Percentiles rank a stretch among this genome's conserved stretches.
These are phyloP conservation scores for Epichloe sylvatica DNA, from an alignment of 2,329 filamentous ascomycete species.

Conservation along the genomic window DNA sequence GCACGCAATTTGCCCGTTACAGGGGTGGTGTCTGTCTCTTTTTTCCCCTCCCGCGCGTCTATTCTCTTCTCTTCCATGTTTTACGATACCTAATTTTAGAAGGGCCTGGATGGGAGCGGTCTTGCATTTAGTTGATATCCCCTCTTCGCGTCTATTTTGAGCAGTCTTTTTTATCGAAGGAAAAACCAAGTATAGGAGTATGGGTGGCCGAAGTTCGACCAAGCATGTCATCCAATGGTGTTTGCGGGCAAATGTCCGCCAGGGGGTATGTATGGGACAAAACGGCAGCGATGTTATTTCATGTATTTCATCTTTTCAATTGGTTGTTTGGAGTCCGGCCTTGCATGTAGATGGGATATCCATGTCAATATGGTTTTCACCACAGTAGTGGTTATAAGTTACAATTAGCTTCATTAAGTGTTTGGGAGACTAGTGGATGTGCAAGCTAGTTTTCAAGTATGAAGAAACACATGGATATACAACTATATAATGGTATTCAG, in stretches of 20 bases:
- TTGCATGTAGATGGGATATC: background rate
- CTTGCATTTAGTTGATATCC: slow-evolving; percentile 1
- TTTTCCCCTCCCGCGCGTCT: background rate
- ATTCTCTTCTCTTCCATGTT: background rate
- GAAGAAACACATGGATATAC: too few relatives aligned
- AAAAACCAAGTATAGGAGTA: background rate
- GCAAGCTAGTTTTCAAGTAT: too few relatives aligned
- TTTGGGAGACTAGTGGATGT: too few relatives aligned
- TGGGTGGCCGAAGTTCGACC: background rate
- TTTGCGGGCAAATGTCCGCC: background rate
- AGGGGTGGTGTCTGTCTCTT: background rate
- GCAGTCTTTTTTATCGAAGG: too few relatives aligned
- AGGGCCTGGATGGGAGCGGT: background rate
- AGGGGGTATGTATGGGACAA: background rate
- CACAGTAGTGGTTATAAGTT: background rate
- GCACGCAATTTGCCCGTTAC: background rate
- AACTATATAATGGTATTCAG: too few relatives aligned
- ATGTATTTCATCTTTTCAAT: background rate
- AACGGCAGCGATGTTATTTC: background rate
- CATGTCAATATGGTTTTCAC: too few relatives aligned
- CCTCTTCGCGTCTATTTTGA: background rate
- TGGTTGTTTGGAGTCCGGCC: background rate
- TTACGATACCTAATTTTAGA: background rate
- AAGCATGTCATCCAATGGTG: background rate
- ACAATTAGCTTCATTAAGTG: too few relatives aligned